Conservation (phyloP, 2,329 filamentous ascomycete genomes). For the Fusarium incarnatum region DNA sequence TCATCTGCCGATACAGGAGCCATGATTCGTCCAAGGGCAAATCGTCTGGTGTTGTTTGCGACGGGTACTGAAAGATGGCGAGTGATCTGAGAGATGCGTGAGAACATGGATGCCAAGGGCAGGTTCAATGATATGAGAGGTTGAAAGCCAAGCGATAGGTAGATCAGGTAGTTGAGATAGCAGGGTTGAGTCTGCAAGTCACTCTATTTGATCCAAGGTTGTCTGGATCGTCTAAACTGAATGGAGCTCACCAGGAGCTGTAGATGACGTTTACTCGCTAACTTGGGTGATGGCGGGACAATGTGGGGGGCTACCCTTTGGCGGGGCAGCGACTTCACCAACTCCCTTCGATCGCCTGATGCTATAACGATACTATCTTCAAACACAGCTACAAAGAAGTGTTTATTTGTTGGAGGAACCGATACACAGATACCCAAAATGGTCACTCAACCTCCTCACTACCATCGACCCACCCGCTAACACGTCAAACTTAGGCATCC, state of each 20-base stretch:
- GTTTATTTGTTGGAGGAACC: neutral
- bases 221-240: conserved; percentile 2
- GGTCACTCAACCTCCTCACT: conserved; percentile 14
- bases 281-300: conserved; percentile 24
- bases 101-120: conserved; percentile 70
- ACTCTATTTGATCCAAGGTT: conserved; percentile 23
- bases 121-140: conserved; percentile 8
- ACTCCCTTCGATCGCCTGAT: conserved; percentile 22
- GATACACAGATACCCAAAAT: conserved; percentile 17
- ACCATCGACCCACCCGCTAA: conserved; percentile 20
- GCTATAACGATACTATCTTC: conserved; percentile 5
- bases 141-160: neutral
- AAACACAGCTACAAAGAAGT: conserved; percentile 4
- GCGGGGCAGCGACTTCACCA: conserved; percentile 31
- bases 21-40: conserved; percentile 55
- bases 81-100: conserved; percentile 77
- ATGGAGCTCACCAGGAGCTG: conserved; percentile 16
- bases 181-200: conserved; percentile 9
- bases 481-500: conserved; percentile 60
- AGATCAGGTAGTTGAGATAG: neutral
- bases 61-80: conserved; percentile 69
- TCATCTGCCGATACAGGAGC: conserved; percentile 58
- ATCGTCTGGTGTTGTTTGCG: conserved; percentile 51
- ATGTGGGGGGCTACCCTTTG: conserved; percentile 33
- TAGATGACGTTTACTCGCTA: conserved; percentile 37